Percentiles rank a stretch among this genome's conserved stretches.
These are phyloP conservation scores for Mycena vitilis DNA, from an alignment of 768 basidiomycete genomes.

Conservation along the genomic window DNA sequence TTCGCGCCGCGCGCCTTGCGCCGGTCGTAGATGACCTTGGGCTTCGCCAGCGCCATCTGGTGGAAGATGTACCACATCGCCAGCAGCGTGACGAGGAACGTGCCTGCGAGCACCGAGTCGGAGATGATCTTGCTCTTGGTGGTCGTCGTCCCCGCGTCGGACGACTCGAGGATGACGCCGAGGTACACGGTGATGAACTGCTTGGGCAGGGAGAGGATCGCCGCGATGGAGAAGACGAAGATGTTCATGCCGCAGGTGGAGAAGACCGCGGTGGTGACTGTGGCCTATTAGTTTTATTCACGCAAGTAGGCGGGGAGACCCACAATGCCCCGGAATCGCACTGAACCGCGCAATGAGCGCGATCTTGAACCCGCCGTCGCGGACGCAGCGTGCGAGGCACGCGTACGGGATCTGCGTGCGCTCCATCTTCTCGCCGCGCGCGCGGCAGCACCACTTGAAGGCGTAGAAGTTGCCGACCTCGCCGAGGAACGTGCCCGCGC, in stretches of 20 bases:
- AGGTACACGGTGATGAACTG: slow-evolving; percentile 94
- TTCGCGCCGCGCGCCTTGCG: slow-evolving; percentile 73
- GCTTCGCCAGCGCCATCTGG: slow-evolving; percentile 77
- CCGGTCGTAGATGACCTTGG: slow-evolving; percentile 72
- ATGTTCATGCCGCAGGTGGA: slow-evolving; percentile 91
- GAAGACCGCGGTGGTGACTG: slow-evolving; percentile 90
- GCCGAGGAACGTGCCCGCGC: slow-evolving; percentile 84
- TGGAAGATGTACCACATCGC: slow-evolving; percentile 89
- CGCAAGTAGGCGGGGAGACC: slow-evolving; percentile 39
- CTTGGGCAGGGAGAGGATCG: slow-evolving; percentile 87
- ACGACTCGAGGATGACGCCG: slow-evolving; percentile 79
- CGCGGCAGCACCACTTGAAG: slow-evolving; percentile 83
- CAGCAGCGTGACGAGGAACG: slow-evolving; percentile 74
- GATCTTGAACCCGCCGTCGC: slow-evolving; percentile 90
- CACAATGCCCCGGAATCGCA: slow-evolving; percentile 90
- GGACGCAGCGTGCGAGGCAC: slow-evolving; percentile 74
- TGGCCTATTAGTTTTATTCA: slow-evolving; percentile 8
- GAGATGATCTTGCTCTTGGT: slow-evolving; percentile 73
- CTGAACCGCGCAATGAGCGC: slow-evolving; percentile 82
- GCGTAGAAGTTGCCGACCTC: slow-evolving; percentile 92
- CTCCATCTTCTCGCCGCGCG: slow-evolving; percentile 82
- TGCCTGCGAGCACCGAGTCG: slow-evolving; percentile 73
- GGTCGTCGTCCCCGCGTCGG: slow-evolving; percentile 50
- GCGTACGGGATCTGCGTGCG: slow-evolving; percentile 67
- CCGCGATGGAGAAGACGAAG: slow-evolving; percentile 80